Base-by-base conservation (phyloP, 257 asterid genomes). In the Penstemon barbatus region DNA sequence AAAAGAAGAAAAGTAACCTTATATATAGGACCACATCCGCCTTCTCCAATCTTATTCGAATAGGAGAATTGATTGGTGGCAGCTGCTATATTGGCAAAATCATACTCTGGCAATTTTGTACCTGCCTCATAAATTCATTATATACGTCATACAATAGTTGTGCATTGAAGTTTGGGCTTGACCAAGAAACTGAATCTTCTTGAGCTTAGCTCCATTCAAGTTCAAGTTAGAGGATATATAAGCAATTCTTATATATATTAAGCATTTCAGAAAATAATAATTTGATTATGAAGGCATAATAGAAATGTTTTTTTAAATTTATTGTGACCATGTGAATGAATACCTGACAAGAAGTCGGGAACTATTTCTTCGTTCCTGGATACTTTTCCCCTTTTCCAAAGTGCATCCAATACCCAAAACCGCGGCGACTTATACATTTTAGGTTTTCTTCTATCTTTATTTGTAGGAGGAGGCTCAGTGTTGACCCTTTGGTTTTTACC, bases 371-470 rank as follows among this genome's bases (percentile, higher is more conserved):
- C 60, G 73, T 61, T 57, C 75, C 60, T 74, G 33, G 71, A 59
- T 65, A 74, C 65, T 55, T 63, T 74, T 10, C 54, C 42, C 38
- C 66, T 77, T 66, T 60, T 64, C 82, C 80, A 71, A 33, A 77
- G 57, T 45, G 63, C 76, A 46, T 66, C 78, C 80, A 76, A 66
- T 7, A 68, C 42, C 76, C 71, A 45, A 68, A 46, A 12, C 43
- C 60, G 45, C 49, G 62, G 68, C 55, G 56, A 68, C 71, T 71
- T 77, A 50, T 63, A 33, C 18, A 65, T 13, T 8, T 63, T 60
- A 33, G n/a, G 44, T 70, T 71, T 77, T 13, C 61, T 59, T 56
- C 37, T 54, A 62, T 41, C 53, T 71, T 66, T 66, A 25, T 15
- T 51, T 60, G 66, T 75, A 3, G 64, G 5, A 33, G 63, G 40